Conservation (phyloP, 179 eudicot species). For the Beta macrorhiza region DNA sequence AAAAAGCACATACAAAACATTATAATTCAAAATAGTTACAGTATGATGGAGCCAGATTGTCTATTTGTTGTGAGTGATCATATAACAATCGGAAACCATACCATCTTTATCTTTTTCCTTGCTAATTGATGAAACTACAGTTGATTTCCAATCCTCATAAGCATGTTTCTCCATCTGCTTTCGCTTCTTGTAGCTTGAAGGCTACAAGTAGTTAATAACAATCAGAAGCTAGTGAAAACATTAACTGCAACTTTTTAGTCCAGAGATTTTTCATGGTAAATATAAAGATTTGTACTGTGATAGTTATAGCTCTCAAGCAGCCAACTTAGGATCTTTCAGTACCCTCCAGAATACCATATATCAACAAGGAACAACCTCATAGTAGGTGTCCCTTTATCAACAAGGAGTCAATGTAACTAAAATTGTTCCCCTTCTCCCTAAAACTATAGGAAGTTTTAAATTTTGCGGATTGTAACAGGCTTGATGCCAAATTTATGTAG, state of each 20-base stretch:
- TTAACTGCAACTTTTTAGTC: background rate
- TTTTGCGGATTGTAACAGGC: too few relatives aligned
- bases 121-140: slow-evolving; percentile 53
- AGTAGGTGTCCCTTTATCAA: too few relatives aligned
- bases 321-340: background rate
- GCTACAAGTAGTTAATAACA: slow-evolving; percentile 38
- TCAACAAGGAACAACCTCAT: too few relatives aligned
- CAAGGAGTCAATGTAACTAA: too few relatives aligned
- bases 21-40: background rate
- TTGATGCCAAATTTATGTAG: too few relatives aligned
- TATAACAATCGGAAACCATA: slow-evolving; percentile 6
- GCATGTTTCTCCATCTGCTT: slow-evolving; percentile 54
- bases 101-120: slow-evolving; percentile 46
- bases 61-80: background rate
- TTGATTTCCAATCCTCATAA: slow-evolving; percentile 83
- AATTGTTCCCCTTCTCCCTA: too few relatives aligned
- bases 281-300: background rate
- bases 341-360: background rate
- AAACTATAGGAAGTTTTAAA: too few relatives aligned
- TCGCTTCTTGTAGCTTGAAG: slow-evolving; percentile 70
- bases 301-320: background rate
- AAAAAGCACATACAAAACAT: background rate
- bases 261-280: background rate
- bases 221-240: background rate
- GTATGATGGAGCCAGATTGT: slow-evolving; percentile 1